phyloP scores from a whole-genome alignment of 208 protist species.

The Kentomonas sorsogonicus region DNA sequence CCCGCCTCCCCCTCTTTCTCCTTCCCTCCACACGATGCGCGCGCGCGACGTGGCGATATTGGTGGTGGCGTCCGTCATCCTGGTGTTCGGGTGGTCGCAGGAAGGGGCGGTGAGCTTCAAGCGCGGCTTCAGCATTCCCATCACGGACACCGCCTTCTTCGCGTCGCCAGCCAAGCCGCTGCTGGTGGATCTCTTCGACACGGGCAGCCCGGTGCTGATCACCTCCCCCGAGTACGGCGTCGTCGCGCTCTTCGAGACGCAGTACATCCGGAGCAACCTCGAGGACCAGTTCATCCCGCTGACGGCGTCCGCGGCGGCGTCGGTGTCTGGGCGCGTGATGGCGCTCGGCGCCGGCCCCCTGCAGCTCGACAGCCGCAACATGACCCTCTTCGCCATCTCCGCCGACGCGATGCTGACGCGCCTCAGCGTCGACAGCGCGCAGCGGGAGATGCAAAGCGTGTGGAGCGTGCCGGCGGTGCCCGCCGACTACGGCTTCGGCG shows the following conservation, averaged over 20 bases:
- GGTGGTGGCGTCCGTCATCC: conserved; percentile 53
- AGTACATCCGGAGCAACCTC: conserved; percentile 30
- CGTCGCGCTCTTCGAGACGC: conserved; percentile 45
- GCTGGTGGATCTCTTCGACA: conserved; percentile 44
- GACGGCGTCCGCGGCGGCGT: conserved; percentile 10
- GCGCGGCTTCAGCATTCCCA: conserved; percentile 49
- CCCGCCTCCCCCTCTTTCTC: not conserved
- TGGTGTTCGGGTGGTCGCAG: conserved; percentile 78
- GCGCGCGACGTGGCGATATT: conserved; percentile 77
- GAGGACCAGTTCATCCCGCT: conserved; percentile 50
- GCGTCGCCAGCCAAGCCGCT: conserved; percentile 41
- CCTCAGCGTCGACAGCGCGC: too few species aligned
- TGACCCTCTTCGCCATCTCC: conserved; percentile 17
- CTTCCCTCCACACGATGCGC: conserved; percentile 39
- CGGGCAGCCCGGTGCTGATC: conserved; percentile 43
- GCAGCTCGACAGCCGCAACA: conserved; percentile 11
- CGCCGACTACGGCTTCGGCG: conserved; percentile 8
- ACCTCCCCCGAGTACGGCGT: conserved; percentile 25
- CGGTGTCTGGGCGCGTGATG: conserved; percentile 34
- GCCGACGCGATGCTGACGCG: too few species aligned
- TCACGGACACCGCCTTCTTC: conserved; percentile 16
- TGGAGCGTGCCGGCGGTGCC: conserved; percentile 39
- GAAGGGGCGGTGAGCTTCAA: conserved; percentile 63
- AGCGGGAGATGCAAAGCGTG: too few species aligned
- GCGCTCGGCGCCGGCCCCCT: conserved; percentile 56